Conservation (phyloP, 139 green algal species). For the Auxenochlorella protothecoides region DNA sequence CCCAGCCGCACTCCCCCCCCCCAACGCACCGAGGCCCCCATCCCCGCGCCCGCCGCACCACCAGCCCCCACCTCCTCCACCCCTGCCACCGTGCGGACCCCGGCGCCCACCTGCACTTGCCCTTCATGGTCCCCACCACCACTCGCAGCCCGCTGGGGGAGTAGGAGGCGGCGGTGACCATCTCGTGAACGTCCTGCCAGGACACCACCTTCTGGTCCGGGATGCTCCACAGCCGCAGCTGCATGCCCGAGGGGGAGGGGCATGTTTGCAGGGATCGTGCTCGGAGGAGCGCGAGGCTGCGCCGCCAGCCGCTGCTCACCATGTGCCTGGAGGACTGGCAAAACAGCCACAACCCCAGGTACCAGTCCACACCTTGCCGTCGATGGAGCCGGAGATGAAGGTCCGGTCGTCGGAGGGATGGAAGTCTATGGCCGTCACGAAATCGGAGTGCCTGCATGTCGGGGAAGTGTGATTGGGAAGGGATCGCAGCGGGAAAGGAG, state of each 20-base stretch:
- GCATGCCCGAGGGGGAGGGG: background rate
- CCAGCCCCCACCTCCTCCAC: background rate
- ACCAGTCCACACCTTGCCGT: slow-evolving; percentile 48
- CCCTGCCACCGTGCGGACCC: background rate
- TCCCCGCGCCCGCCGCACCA: too few relatives aligned
- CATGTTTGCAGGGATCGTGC: too few relatives aligned
- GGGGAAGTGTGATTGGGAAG: background rate
- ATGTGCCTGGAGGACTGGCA: too few relatives aligned
- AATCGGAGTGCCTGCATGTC: slow-evolving; percentile 52
- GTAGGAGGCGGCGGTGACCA: slow-evolving; percentile 79
- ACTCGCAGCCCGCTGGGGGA: slow-evolving; percentile 40
- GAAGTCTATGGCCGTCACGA: slow-evolving; percentile 74
- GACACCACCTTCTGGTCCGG: slow-evolving; percentile 59
- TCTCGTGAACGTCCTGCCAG: slow-evolving; percentile 75
- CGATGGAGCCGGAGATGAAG: slow-evolving; percentile 72
- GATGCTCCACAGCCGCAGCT: slow-evolving; percentile 79
- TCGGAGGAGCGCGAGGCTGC: too few relatives aligned
- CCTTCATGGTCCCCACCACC: slow-evolving; percentile 61
- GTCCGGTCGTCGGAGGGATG: slow-evolving; percentile 67
- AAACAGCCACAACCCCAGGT: too few relatives aligned
- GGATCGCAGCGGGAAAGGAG: too few relatives aligned
- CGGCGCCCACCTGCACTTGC: slow-evolving; percentile 7
- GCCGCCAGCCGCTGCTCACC: too few relatives aligned
- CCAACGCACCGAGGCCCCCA: too few relatives aligned
- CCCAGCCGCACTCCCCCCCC: too few relatives aligned